Evolutionary conservation across 768 basidiomycete species (phyloP).

Genomic region (Chiua virens): DNA sequence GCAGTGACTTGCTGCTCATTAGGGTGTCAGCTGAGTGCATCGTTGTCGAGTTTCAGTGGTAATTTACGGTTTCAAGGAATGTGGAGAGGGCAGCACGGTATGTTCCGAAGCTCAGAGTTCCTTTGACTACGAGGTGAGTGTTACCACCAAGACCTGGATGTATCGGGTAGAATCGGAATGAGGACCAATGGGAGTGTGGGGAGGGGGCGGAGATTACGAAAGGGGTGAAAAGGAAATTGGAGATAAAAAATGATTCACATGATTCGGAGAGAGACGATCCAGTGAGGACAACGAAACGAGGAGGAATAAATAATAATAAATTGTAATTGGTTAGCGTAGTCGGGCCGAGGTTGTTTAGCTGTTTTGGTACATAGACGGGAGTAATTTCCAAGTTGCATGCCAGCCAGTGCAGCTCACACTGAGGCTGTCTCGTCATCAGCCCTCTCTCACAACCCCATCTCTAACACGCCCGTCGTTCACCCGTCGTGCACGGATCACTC

Average conservation of each 20-base stretch:
- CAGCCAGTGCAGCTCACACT: constrained; percentile 15
- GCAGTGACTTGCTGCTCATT: background rate
- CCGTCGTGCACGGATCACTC: constrained; percentile 22
- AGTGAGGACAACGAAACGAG: too few species aligned
- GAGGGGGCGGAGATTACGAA: too few species aligned
- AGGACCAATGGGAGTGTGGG: too few species aligned
- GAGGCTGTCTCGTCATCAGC: constrained; percentile 13
- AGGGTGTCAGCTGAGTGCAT: constrained; percentile 3
- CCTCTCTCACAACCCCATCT: constrained; percentile 8
- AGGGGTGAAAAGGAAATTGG: too few species aligned
- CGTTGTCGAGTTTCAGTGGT: background rate
- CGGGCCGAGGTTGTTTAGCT: constrained; percentile 20
- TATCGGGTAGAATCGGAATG: too few species aligned
- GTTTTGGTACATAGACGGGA: constrained; percentile 11
- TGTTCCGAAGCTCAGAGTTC: too few species aligned
- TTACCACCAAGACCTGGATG: too few species aligned
- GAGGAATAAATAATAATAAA: background rate
- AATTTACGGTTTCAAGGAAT: too few species aligned
- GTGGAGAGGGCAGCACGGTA: too few species aligned
- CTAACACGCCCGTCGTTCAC: background rate
- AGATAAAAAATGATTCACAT: too few species aligned
- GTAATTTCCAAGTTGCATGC: constrained; percentile 21
- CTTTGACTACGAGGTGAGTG: too few species aligned
- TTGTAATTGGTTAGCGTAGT: background rate
- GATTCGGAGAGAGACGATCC: background rate